Evolutionary conservation across 768 basidiomycete species (phyloP).

Genomic region (Auricularia heimuer): DNA sequence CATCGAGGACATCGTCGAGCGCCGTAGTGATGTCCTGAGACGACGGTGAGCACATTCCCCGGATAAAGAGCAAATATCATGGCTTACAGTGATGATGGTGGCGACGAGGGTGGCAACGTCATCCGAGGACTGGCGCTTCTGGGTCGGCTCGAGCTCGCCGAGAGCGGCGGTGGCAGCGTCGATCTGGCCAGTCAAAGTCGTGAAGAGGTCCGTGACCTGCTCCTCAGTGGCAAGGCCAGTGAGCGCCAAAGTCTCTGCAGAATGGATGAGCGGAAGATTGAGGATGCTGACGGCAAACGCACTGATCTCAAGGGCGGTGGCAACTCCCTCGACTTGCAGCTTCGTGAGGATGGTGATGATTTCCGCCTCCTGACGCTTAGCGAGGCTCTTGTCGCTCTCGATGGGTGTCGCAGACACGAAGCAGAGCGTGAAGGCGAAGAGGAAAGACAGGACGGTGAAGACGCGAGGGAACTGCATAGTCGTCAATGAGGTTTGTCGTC

Average conservation of each 20-base stretch:
- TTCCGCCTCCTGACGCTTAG: slow-evolving; percentile 13
- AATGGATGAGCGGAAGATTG: neutral
- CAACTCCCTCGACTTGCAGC: slow-evolving; percentile 14
- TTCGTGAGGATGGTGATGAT: slow-evolving; percentile 14
- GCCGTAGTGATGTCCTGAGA: slow-evolving; percentile 13
- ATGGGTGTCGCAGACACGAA: neutral
- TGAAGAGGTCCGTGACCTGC: slow-evolving; percentile 16
- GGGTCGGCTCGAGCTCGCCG: slow-evolving; percentile 8
- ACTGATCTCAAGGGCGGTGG: slow-evolving; percentile 18
- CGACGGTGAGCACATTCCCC: neutral
- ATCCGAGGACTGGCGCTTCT: slow-evolving; percentile 16
- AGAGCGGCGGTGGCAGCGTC: slow-evolving; percentile 16
- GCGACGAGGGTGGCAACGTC: slow-evolving; percentile 21
- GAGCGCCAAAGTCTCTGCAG: neutral
- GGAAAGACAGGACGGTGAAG: neutral
- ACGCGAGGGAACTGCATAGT: slow-evolving; percentile 1
- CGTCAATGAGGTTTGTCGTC: neutral
- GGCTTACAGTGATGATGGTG: slow-evolving; percentile 14
- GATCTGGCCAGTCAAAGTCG: slow-evolving; percentile 15
- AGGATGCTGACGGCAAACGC: neutral
- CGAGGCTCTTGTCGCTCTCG: neutral
- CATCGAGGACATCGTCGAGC: slow-evolving; percentile 15
- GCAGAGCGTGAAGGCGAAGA: slow-evolving; percentile 1
- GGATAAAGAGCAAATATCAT: neutral
- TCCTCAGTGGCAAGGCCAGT: slow-evolving; percentile 14